Conservation (phyloP, 192 early-diverging fungal genomes). For the Rhizophagus sp. region DNA sequence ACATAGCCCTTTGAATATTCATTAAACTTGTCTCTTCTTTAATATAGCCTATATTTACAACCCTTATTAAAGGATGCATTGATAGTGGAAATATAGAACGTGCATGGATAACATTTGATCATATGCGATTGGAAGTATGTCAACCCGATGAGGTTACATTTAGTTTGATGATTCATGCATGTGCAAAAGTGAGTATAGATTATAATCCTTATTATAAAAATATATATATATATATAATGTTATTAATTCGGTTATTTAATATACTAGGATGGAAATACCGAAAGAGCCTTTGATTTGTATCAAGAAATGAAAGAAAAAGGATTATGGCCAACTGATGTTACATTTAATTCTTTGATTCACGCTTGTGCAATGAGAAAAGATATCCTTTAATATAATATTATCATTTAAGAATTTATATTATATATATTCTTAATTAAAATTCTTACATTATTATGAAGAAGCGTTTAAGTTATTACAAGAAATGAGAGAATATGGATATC, state of each 20-base stretch:
- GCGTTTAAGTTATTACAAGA: conserved; percentile 78
- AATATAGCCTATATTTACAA: conserved; percentile 67
- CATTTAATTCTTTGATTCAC: conserved; percentile 86
- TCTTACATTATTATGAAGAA: conserved; percentile 71
- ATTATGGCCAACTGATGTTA: conserved; percentile 76
- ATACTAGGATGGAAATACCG: conserved; percentile 68
- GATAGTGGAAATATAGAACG: conserved; percentile 65
- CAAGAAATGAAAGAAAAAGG: conserved; percentile 76
- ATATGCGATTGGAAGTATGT: conserved; percentile 76
- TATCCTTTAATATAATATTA: conserved; percentile 20
- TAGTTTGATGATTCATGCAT: conserved; percentile 90
- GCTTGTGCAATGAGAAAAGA: conserved; percentile 77
- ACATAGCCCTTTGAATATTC: neutral
- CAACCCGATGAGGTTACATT: conserved; percentile 80
- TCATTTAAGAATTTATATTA: neutral
- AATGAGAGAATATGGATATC: conserved; percentile 84
- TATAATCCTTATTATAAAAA: neutral
- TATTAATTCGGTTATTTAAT: neutral
- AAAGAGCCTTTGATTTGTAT: conserved; percentile 89
- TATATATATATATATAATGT: neutral
- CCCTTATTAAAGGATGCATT: conserved; percentile 81
- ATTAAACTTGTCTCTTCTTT: conserved; percentile 21
- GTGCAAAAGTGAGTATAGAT: conserved; percentile 57
- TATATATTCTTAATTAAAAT: neutral
- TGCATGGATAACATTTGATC: conserved; percentile 91